Evolutionary conservation across 2,329 filamentous ascomycete genomes (phyloP), one percentile per base, ranked within the genome.

Genomic region (Penicillium sp.): DNA sequence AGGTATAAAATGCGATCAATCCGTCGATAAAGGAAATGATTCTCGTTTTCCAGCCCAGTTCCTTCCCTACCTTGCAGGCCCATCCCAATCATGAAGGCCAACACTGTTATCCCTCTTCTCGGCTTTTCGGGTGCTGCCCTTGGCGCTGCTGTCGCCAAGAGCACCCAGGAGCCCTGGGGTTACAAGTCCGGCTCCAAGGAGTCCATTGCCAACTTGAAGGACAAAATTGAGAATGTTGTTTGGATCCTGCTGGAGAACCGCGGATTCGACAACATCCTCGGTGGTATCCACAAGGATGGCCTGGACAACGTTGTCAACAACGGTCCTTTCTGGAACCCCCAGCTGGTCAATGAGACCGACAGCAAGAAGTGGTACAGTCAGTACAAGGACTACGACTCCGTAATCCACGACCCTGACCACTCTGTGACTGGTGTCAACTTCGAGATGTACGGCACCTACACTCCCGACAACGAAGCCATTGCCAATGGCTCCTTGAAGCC

Each of bases 301-400:
- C 56, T 76, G 14, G 71, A 75, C 57, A 76, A 76, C 60, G 68
- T 72, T 4, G 67, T 72, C 58, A 70, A 75, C 63, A 73, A 69
- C 23, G 73, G 73, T 3, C 72, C 72, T 6, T 76, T 64, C 63
- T 75, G 71, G 64, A 76, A 76, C 53, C 70, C 69, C 2, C 54
- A 65, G 50, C 70, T 70, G 52, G 51, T 75, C 11, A 61, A 57
- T 42, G 49, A 69, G 4, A 59, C 65, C 26, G 35, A 53, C 15
- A 59, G 67, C 44, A 58, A 60, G 50, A 59, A 66, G 52, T 61
- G 56, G 60, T 73, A 68, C 65, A 67, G 59, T 14, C 53, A 50
- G 33, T 64, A 63, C 56, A 71, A 70, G 61, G 70, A 74, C 62
- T 73, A 67, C 49, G 73, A 77, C 63, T 75, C 73, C 0, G 68